A percentile compares a stretch with the other conserved stretches of the same genome.
phyloP scores from a whole-genome alignment of 306 rosid genomes.

The Cicer yamashitae region DNA sequence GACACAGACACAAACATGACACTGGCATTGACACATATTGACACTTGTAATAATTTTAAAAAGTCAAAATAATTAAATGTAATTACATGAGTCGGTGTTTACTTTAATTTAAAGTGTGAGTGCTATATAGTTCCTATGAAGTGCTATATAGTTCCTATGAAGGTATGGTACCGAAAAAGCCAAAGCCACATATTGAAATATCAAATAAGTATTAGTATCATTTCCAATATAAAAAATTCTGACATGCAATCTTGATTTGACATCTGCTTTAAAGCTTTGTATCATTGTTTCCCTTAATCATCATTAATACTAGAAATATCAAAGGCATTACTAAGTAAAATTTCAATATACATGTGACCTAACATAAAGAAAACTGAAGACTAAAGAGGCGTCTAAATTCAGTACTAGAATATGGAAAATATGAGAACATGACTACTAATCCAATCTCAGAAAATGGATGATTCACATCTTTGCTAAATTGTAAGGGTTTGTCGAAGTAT shows the following conservation, averaged over 20 bases:
- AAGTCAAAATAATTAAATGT: too few relatives aligned
- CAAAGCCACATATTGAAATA: slow-evolving; percentile 20
- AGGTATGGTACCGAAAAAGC: background rate
- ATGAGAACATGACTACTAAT: slow-evolving; percentile 18
- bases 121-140: too few relatives aligned
- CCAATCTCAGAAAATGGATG: slow-evolving; percentile 6
- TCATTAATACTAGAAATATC: background rate
- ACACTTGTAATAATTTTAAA: too few relatives aligned
- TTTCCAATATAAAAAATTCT: slow-evolving; percentile 4
- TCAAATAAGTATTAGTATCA: slow-evolving; percentile 8
- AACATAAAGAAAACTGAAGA: background rate
- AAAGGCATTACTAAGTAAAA: slow-evolving; percentile 8
- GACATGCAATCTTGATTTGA: slow-evolving; percentile 15
- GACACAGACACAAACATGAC: too few relatives aligned
- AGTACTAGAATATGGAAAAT: background rate
- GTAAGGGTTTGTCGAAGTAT: background rate
- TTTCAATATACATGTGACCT: background rate
- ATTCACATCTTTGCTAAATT: background rate
- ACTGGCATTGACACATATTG: too few relatives aligned
- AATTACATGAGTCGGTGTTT: too few relatives aligned
- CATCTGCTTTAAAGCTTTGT: background rate
- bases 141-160: too few relatives aligned
- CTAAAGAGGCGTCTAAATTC: background rate
- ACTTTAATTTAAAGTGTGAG: too few relatives aligned
- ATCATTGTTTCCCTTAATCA: background rate